These are phyloP conservation scores for Maudiozyma bulderi DNA, from an alignment of 805 yeast species.

Conservation along the genomic window DNA sequence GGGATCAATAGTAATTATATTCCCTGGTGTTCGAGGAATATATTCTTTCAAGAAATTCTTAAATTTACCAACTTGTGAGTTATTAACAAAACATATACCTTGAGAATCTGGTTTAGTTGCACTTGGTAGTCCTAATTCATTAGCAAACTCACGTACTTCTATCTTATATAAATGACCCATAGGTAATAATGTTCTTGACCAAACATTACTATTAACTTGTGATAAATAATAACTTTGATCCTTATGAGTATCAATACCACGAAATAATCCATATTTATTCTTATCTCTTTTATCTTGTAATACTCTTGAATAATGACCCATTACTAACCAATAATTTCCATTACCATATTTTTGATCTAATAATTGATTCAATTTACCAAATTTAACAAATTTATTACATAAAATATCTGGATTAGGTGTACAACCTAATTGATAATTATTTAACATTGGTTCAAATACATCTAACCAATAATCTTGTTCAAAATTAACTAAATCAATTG, in stretches of 20 bases:
- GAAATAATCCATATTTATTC: constrained; percentile 38
- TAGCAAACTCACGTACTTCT: constrained; percentile 61
- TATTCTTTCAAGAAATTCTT: constrained; percentile 67
- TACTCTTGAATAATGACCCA: constrained; percentile 72
- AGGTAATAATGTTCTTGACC: constrained; percentile 59
- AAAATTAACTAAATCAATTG: constrained; percentile 68
- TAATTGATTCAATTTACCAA: constrained; percentile 64
- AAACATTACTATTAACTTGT: constrained; percentile 40
- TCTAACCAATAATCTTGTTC: constrained; percentile 89
- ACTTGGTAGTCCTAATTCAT: constrained; percentile 41
- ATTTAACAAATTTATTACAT: constrained; percentile 79
- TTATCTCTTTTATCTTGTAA: constrained; percentile 20
- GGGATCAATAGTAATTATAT: constrained; percentile 43
- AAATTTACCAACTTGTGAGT: constrained; percentile 52
- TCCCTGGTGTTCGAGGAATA: constrained; percentile 63
- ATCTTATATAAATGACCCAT: constrained; percentile 72
- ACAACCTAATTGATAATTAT: constrained; percentile 54
- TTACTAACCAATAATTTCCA: constrained; percentile 71
- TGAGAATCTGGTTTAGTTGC: constrained; percentile 87
- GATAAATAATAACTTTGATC: constrained; percentile 91
- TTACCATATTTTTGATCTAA: constrained; percentile 33
- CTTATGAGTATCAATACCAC: constrained; percentile 51
- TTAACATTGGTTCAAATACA: constrained; percentile 89
- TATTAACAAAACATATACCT: constrained; percentile 83
- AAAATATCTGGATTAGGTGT: constrained; percentile 95